Evolutionary conservation across 805 yeast species (phyloP), one percentile per base, ranked within the genome.

Genomic region (Candida germanica): DNA sequence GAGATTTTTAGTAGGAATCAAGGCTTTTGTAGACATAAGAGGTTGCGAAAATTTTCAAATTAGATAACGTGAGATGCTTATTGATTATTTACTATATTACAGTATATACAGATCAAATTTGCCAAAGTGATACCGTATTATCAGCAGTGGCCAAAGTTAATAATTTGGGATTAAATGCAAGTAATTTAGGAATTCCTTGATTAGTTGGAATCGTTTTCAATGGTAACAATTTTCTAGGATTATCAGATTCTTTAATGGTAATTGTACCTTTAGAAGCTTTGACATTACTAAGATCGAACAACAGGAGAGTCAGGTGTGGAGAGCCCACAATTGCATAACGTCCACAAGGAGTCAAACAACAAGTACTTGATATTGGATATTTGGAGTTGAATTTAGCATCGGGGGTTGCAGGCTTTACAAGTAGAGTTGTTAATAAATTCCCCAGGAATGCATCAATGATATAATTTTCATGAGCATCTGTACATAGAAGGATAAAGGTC

Each of bases 131-230:
- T 6, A 66, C 71, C 5, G 53, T 44, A 30, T 53, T 71, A 50
- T 79, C 84, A 6, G 85, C 87, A 1, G 87, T 71, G 2, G 87
- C 83, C 46, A 84, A 54, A 39, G 73, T 66, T 53, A 77, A 66
- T 23, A 74, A 55, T 43, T 73, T 72, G 2, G 91, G 91, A 47
- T 80, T 79, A 56, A 80, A 80, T 15, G 70, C 63, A 8, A 77
- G 53, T 33, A 77, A 61, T 45, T 73, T 60, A 1, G 85, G 77
- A 5, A 71, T 44, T 4, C 63, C 65, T 26, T 52, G 50, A 29
- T 52, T 47, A 17, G 49, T 43, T 1, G 45, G 37, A 5, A 61
- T 23, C n/a, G 41, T 42, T 29, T 53, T 49, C 19, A 50, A 46
- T 3, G 69, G 65, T 3, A 28, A 33, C 17, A 58, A 35, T 9